phyloP scores from a whole-genome alignment of 2,329 filamentous ascomycete genomes.

The Xenoacremonium recifei region DNA sequence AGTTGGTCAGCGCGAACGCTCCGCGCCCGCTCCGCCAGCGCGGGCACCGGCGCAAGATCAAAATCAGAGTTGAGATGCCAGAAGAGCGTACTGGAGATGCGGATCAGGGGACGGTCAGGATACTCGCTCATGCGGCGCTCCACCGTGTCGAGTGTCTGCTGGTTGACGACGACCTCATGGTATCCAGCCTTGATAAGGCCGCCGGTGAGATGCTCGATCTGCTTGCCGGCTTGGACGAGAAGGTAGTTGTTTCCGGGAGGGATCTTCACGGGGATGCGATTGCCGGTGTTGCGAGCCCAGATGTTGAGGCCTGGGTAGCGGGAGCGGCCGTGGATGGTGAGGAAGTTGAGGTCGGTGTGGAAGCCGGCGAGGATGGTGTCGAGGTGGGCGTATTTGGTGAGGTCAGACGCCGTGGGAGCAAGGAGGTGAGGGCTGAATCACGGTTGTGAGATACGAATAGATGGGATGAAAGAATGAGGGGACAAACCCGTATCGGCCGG shows the following conservation, averaged over 20 bases:
- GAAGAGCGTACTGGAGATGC: conserved; percentile 61
- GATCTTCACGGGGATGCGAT: conserved; percentile 57
- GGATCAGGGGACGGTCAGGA: conserved; percentile 50
- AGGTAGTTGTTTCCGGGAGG: conserved; percentile 57
- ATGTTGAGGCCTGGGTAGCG: conserved; percentile 62
- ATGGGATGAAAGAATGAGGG: background rate
- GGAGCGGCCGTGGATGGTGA: conserved; percentile 63
- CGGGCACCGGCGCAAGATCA: conserved; percentile 51
- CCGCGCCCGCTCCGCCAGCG: conserved; percentile 43
- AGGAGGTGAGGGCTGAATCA: conserved; percentile 54
- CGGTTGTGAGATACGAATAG: no score
- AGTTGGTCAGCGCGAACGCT: conserved; percentile 46
- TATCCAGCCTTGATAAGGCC: conserved; percentile 61
- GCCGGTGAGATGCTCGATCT: conserved; percentile 60
- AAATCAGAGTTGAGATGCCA: conserved; percentile 59
- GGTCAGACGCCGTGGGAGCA: conserved; percentile 59
- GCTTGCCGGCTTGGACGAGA: conserved; percentile 62
- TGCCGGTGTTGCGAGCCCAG: conserved; percentile 63
- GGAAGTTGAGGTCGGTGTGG: conserved; percentile 64
- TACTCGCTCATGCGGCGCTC: conserved; percentile 38
- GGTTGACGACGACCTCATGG: conserved; percentile 61
- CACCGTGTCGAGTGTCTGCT: conserved; percentile 48
- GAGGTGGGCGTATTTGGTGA: conserved; percentile 48
- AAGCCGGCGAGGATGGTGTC: conserved; percentile 63
- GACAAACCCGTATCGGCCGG: conserved; percentile 52